phyloP scores from a whole-genome alignment of 2,329 filamentous ascomycete species.

The Neofusicoccum ribis region DNA sequence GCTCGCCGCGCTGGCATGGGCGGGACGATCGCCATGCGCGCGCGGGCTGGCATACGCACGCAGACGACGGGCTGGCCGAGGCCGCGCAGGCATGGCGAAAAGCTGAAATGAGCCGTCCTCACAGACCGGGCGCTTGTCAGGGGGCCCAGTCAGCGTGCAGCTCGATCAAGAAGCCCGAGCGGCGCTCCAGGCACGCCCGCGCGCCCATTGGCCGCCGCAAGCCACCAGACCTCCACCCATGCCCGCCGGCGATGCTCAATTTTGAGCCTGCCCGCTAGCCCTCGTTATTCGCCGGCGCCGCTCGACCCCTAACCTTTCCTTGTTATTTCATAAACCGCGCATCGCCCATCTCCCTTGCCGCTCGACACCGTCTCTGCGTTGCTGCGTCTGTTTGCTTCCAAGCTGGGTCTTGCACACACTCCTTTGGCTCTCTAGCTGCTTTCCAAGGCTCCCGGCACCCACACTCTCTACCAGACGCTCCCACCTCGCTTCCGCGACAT shows the following conservation, averaged over 20 bases:
- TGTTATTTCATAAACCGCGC: slow-evolving; percentile 35
- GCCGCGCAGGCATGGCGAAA: slow-evolving; percentile 17
- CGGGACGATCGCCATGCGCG: slow-evolving; percentile 12
- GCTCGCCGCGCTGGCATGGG: background rate
- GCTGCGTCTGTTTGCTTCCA: slow-evolving; percentile 27
- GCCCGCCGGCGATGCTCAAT: slow-evolving; percentile 23
- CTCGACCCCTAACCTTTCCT: slow-evolving; percentile 24
- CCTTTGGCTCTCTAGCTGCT: slow-evolving; percentile 43
- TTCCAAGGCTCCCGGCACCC: slow-evolving; percentile 41
- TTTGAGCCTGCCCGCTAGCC: slow-evolving; percentile 25
- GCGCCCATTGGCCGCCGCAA: slow-evolving; percentile 19
- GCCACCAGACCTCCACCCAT: slow-evolving; percentile 17
- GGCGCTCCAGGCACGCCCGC: slow-evolving; percentile 21
- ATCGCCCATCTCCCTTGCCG: slow-evolving; percentile 32
- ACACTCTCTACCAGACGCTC: slow-evolving; percentile 32
- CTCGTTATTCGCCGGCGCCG: slow-evolving; percentile 35
- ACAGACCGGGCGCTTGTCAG: slow-evolving; percentile 19
- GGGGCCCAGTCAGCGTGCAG: slow-evolving; percentile 18
- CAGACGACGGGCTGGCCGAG: background rate
- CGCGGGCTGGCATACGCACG: background rate
- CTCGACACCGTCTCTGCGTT: slow-evolving; percentile 22
- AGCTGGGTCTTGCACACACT: slow-evolving; percentile 40
- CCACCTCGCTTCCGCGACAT: background rate
- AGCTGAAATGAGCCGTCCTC: slow-evolving; percentile 19
- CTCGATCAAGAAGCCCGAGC: slow-evolving; percentile 18